A percentile compares a stretch with the other conserved stretches of the same genome.
These are phyloP conservation scores for Backusella circina DNA, from an alignment of 192 early-diverging fungal species.

Conservation along the genomic window DNA sequence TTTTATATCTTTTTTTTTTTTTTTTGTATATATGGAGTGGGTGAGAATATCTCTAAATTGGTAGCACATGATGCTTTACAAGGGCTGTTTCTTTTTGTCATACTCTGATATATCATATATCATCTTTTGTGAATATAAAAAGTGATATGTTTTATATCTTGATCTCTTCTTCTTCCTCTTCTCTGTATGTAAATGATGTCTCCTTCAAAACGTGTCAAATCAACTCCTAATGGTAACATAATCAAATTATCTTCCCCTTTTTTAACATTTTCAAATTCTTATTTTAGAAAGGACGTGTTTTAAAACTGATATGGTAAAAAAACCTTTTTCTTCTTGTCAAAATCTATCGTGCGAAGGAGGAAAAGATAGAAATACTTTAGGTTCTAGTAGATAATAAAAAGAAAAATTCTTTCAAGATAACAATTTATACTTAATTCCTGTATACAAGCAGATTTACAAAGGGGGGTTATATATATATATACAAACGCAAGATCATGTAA, in stretches of 20 bases:
- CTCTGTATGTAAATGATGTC: neutral
- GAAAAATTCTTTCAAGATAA: too few relatives aligned
- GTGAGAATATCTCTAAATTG: neutral
- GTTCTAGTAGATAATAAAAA: too few relatives aligned
- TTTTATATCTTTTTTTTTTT: neutral
- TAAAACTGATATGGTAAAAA: neutral
- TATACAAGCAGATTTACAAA: too few relatives aligned
- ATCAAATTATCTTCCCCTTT: neutral
- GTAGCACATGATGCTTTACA: neutral
- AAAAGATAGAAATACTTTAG: too few relatives aligned
- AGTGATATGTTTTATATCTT: neutral
- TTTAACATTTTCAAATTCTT: neutral
- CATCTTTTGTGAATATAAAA: neutral
- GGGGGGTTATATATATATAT: too few relatives aligned
- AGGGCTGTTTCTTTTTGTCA: neutral
- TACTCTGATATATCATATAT: neutral
- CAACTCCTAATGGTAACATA: conserved; percentile 1
- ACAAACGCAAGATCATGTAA: too few relatives aligned
- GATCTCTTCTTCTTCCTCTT: neutral
- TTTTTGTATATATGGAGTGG: neutral
- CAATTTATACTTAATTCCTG: too few relatives aligned
- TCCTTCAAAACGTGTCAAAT: neutral
- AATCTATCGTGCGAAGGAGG: too few relatives aligned
- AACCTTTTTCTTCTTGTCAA: neutral
- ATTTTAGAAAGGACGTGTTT: neutral